Percentiles rank a stretch among this genome's conserved stretches.
These are phyloP conservation scores for Scedosporium dehoogii DNA, from an alignment of 2,329 filamentous ascomycete species.

Conservation along the genomic window DNA sequence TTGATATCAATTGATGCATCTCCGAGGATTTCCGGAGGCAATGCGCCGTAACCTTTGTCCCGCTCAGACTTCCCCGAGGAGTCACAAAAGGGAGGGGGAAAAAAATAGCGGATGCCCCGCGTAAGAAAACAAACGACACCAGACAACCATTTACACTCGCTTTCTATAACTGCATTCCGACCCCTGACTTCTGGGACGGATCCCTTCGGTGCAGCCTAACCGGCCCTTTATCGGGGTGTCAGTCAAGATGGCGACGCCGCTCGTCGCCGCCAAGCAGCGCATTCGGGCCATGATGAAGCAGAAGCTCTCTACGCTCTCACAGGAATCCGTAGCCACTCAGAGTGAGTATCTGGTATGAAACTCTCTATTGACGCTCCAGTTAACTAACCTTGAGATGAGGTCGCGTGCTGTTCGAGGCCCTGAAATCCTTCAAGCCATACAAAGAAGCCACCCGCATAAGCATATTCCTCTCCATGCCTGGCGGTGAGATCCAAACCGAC, in stretches of 20 bases:
- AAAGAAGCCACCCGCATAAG: conserved; percentile 64
- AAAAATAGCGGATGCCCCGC: neutral
- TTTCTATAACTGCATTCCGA: too few relatives aligned
- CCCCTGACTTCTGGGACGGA: too few relatives aligned
- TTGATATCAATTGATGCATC: neutral
- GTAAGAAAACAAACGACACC: neutral
- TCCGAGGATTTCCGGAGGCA: neutral
- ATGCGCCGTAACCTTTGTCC: neutral
- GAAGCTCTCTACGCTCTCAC: conserved; percentile 48
- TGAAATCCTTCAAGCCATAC: conserved; percentile 65
- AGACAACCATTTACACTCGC: too few relatives aligned
- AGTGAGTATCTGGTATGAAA: conserved; percentile 43
- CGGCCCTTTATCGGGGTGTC: too few relatives aligned
- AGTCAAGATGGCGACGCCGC: conserved; percentile 37
- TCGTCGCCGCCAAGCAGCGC: conserved; percentile 65
- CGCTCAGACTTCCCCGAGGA: neutral
- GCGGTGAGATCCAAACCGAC: conserved; percentile 75
- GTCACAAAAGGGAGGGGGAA: neutral
- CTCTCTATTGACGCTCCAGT: too few relatives aligned
- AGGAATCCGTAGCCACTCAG: conserved; percentile 55
- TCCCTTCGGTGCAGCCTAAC: too few relatives aligned
- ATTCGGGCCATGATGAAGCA: conserved; percentile 62
- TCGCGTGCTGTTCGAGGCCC: conserved; percentile 48
- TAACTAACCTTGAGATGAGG: conserved; percentile 36
- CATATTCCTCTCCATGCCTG: conserved; percentile 89